Conservation (phyloP, 257 asterid genomes). For the Leptodermis oblonga region DNA sequence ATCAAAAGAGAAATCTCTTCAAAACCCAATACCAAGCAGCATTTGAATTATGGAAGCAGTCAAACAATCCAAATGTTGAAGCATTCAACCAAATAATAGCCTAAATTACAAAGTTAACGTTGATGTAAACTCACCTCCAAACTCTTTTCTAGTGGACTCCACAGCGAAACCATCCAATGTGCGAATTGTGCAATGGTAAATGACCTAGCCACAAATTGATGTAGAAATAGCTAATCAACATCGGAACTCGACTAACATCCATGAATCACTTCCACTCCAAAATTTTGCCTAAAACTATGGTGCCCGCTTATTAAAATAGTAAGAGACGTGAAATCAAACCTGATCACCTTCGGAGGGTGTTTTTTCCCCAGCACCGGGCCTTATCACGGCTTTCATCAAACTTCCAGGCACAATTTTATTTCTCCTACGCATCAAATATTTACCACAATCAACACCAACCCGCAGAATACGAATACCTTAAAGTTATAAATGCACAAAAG, state of each 20-base stretch:
- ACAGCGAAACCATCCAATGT: slow-evolving; percentile 84
- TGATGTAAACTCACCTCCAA: slow-evolving; percentile 52
- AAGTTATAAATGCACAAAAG: not conserved
- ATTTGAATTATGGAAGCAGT: not conserved
- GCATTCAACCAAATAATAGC: not conserved
- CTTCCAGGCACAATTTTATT: slow-evolving; percentile 85
- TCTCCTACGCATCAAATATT: slow-evolving; percentile 41
- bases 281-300: not conserved
- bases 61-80: not conserved
- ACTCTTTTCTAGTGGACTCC: slow-evolving; percentile 70
- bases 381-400: slow-evolving; percentile 89
- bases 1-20: not conserved
- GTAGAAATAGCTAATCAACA: not conserved
- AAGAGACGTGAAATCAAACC: slow-evolving; percentile 32
- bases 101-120: not conserved
- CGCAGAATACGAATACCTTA: not conserved
- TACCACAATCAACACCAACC: slow-evolving; percentile 8
- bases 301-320: not conserved
- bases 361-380: slow-evolving; percentile 82
- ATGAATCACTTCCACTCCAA: not conserved
- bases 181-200: slow-evolving; percentile 83
- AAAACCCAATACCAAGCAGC: not conserved
- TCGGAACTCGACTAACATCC: not conserved
- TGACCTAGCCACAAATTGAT: slow-evolving; percentile 37
- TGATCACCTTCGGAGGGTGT: slow-evolving; percentile 83